Conservation (phyloP, 2,329 filamentous ascomycete genomes). For the Pseudocercospora fuligena region DNA sequence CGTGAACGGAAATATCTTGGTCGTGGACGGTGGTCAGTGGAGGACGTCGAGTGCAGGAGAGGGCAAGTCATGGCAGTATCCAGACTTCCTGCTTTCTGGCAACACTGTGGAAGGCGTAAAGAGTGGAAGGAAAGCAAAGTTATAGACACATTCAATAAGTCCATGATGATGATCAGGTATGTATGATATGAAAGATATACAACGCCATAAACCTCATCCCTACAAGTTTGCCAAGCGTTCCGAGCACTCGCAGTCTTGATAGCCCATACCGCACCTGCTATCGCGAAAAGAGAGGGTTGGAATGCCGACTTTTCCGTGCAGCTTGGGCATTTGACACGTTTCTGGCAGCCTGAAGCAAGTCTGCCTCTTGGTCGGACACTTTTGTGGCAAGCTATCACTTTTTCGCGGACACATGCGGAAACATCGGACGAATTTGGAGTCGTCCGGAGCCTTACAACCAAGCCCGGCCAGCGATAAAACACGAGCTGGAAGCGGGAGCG, state of each 20-base stretch:
- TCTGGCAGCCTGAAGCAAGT: no score
- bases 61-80: constrained; percentile 55
- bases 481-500: no score
- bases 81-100: constrained; percentile 63
- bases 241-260: neutral
- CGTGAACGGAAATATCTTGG: constrained; percentile 80
- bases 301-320: neutral
- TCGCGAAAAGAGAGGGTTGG: neutral
- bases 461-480: no score
- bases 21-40: constrained; percentile 65
- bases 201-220: no score
- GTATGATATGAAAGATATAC: no score
- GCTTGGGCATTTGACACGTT: neutral
- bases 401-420: no score
- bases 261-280: neutral
- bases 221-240: no score
- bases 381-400: no score
- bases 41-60: constrained; percentile 45
- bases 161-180: neutral
- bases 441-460: no score
- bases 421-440: no score
- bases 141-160: constrained; percentile 39
- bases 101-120: constrained; percentile 61
- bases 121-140: constrained; percentile 60
- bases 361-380: no score